A percentile compares a stretch with the other conserved stretches of the same genome.
These are phyloP conservation scores for Pelargonium citronellum DNA, from an alignment of 441 rosid genomes.

Conservation along the genomic window DNA sequence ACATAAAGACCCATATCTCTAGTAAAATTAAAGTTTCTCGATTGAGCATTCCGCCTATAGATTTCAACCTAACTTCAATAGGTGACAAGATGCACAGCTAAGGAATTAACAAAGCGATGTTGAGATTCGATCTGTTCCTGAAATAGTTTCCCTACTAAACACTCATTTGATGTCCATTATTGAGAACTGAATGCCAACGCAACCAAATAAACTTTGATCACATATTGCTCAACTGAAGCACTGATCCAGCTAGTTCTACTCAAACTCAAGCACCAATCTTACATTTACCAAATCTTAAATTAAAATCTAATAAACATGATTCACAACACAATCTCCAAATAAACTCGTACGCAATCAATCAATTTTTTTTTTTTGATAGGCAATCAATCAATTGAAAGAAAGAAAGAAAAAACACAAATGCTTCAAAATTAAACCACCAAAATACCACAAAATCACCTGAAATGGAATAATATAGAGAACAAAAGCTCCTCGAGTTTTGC, in stretches of 20 bases:
- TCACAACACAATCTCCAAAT: not conserved
- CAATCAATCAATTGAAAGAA: too few species aligned
- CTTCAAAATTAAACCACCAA: too few species aligned
- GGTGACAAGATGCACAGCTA: not conserved
- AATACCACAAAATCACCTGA: too few species aligned
- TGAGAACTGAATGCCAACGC: not conserved
- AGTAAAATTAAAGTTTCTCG: not conserved
- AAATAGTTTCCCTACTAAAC: not conserved
- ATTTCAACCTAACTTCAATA: not conserved
- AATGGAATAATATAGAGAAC: too few species aligned
- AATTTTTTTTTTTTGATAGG: too few species aligned
- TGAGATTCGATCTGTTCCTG: not conserved
- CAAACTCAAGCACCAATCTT: conserved; percentile 10
- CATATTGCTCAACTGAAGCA: not conserved
- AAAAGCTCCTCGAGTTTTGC: too few species aligned
- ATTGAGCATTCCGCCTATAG: not conserved
- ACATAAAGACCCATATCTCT: not conserved
- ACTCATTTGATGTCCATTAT: too few species aligned
- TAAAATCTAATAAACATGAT: too few species aligned
- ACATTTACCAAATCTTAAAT: not conserved
- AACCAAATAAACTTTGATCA: not conserved
- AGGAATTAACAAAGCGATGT: not conserved
- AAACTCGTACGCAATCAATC: not conserved
- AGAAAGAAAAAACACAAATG: not conserved
- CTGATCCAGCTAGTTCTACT: not conserved